These are phyloP conservation scores for Kwoniella sp. DNA, from an alignment of 768 basidiomycete genomes.

Conservation along the genomic window DNA sequence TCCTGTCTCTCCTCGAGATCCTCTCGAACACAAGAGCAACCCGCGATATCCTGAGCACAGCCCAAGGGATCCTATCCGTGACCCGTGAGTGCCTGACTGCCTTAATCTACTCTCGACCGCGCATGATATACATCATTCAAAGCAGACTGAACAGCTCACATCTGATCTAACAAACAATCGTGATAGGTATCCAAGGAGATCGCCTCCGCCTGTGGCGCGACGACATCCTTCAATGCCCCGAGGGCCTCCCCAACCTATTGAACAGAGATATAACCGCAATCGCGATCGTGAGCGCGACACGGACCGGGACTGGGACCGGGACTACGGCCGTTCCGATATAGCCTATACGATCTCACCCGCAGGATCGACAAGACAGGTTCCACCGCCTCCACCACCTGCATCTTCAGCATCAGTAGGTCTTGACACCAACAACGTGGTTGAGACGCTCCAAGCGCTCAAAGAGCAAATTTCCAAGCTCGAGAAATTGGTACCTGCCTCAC, in stretches of 20 bases:
- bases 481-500: slow-evolving; percentile 15
- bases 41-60: background rate
- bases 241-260: background rate
- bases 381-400: slow-evolving; percentile 2
- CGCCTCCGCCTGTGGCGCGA: background rate
- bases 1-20: background rate
- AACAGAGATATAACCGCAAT: background rate
- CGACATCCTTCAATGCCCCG: background rate
- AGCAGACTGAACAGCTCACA: too few species aligned
- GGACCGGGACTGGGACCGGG: too few species aligned
- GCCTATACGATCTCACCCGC: background rate
- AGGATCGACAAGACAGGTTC: background rate
- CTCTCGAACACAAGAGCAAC: too few species aligned
- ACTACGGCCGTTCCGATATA: background rate
- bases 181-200: slow-evolving; percentile 3
- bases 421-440: slow-evolving; percentile 18
- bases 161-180: background rate
- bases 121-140: too few species aligned
- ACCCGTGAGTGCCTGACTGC: background rate
- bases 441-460: slow-evolving; percentile 23
- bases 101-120: too few species aligned
- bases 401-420: background rate
- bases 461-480: slow-evolving; percentile 27
- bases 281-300: background rate
- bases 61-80: background rate